Evolutionary conservation across 2,329 filamentous ascomycete genomes (phyloP), one percentile per base, ranked within the genome.

Genomic region (Lecanosticta acicola): DNA sequence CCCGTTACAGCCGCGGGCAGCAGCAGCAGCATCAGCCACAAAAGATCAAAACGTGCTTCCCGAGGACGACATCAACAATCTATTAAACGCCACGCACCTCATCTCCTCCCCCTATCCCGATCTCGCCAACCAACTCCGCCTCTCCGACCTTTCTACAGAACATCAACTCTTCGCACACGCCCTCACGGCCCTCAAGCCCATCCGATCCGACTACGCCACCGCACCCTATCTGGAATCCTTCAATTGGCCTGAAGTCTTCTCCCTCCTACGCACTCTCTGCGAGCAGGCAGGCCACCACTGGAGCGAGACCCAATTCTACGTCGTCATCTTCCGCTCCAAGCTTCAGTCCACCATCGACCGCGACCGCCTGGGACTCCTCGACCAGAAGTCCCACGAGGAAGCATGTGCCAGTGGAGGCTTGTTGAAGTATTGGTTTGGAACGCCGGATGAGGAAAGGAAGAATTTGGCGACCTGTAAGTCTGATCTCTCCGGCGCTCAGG

Each of bases 361-460:
- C 48, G 77, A 78, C 9, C 75, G 84, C 48, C 75, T 95, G 32
- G 82, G 82, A 33, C 73, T 75, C 19, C 74, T 95, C 24, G 90
- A 95, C 67, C 82, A 83, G 61, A 80, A 80, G 48, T 85, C 85
- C 4, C 89, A 95, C 64, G 75, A 78, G 18, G 89, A 95, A 65
- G 90, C 90, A 10, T 83, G 83, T 14, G 76, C 76, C 32, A 86
- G 81, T 59, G 89, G 89, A 4, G 88, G 88, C 0, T 78, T 96
- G 61, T 69, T 95, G 61, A 94, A 94, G 66, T 95, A 96, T 68
- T 95, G 90, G 88, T 95, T 94, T 66, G 87, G 88, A 2, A 74
- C 71, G 26, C 83, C 84, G 16, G 81, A 94, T 68, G 70, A 66
- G 35, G 73, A 84, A 41, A 76, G 84, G 51, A 74, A 80, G 60